phyloP scores from a whole-genome alignment of 106 monocot genomes.

The Vanilla planifolia region DNA sequence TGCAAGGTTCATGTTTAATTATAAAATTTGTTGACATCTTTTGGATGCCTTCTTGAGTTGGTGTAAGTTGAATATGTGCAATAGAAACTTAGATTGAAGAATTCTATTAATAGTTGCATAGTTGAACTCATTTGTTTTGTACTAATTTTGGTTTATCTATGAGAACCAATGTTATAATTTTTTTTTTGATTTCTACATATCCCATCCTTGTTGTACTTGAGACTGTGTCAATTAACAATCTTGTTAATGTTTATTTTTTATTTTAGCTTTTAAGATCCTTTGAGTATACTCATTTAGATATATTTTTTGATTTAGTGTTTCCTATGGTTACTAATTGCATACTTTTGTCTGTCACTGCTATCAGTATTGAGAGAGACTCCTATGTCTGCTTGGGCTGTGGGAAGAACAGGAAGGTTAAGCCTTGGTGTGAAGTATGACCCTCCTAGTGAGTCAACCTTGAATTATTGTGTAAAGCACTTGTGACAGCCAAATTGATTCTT shows the following conservation, averaged over 20 bases:
- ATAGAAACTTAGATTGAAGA: too few relatives aligned
- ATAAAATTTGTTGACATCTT: too few relatives aligned
- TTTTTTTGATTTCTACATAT: too few relatives aligned
- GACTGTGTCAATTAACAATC: too few relatives aligned
- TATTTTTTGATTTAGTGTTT: neutral
- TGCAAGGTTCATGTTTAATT: too few relatives aligned
- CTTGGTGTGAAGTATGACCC: conserved; percentile 66
- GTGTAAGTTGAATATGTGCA: too few relatives aligned
- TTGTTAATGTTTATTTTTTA: too few relatives aligned
- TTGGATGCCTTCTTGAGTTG: too few relatives aligned
- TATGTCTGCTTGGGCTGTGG: conserved; percentile 73
- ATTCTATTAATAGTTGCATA: neutral
- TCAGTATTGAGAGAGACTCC: conserved; percentile 53
- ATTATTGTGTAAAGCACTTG: too few relatives aligned
- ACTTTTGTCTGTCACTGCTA: conserved; percentile 10
- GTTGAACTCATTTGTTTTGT: neutral
- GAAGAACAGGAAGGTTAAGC: conserved; percentile 63
- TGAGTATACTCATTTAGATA: neutral
- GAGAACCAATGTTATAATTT: neutral
- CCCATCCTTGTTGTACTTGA: too few relatives aligned
- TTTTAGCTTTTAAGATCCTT: neutral
- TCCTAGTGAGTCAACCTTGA: conserved; percentile 43
- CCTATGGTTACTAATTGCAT: neutral
- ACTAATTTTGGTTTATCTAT: neutral
- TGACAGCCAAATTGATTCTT: conserved; percentile 9